phyloP scores from a whole-genome alignment of 2,329 filamentous ascomycete species.

The Epichloe scottii region DNA sequence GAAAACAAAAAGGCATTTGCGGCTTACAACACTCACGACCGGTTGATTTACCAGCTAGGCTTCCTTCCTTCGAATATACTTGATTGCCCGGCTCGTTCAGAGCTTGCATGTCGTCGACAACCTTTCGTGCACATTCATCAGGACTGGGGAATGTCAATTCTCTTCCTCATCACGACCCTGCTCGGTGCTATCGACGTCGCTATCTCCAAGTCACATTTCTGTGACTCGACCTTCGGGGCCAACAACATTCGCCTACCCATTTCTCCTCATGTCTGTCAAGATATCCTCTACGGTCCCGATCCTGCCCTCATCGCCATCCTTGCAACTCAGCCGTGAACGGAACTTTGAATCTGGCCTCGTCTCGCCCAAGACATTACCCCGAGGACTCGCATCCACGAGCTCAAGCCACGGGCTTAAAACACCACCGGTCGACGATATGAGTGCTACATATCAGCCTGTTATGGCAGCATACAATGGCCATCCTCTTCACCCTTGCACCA shows the following conservation, averaged over 20 bases:
- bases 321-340: constrained; percentile 11
- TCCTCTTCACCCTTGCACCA: constrained; percentile 25
- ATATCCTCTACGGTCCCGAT: constrained; percentile 12
- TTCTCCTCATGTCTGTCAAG: constrained; percentile 17
- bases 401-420: constrained; percentile 32
- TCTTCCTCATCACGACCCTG: not conserved
- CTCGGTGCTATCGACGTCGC: constrained; percentile 6
- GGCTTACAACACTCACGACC: not conserved
- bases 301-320: constrained; percentile 11
- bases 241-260: not conserved
- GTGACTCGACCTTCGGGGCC: not conserved
- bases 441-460: constrained; percentile 36
- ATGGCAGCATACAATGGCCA: constrained; percentile 35
- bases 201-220: constrained; percentile 2
- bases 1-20: not conserved
- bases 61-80: not conserved
- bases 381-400: constrained; percentile 9
- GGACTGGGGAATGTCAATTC: not conserved
- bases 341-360: constrained; percentile 9
- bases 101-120: not conserved
- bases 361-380: constrained; percentile 13
- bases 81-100: not conserved
- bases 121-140: not conserved
- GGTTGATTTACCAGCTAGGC: not conserved
- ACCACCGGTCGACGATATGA: constrained; percentile 41